Base-by-base conservation (phyloP, 2,329 filamentous ascomycete species). In the Coniochaeta hoffmannii region DNA sequence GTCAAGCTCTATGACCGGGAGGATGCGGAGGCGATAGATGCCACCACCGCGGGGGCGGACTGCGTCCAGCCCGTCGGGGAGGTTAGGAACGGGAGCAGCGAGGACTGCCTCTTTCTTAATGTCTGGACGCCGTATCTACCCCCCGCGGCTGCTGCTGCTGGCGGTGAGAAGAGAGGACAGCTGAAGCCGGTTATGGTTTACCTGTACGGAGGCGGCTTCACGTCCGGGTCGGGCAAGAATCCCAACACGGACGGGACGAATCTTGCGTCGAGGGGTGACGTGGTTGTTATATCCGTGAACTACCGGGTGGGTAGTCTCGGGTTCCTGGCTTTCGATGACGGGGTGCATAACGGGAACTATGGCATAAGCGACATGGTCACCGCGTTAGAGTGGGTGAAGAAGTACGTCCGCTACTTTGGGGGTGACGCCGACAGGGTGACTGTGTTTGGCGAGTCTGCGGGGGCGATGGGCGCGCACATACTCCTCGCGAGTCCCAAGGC, bases 181-280 rank as follows among this genome's bases (percentile, higher is more conserved):
- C 67, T 75, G 1, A 75, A 74, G 56, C 72, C 75, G 1, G 75
- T 77, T 11, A 73, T 77, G 68, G 63, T 78, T 17, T 78, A 73
- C 64, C 69, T 77, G 22, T 71, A 76, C 55, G 75, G 75, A 14
- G 74, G 75, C 10, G 72, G 68, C 1, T 71, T 76, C 51, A 70
- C 65, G 1, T 63, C 60, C 4, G 76, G 74, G 1, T 71, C 68
- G 8, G 71, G 71, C 11, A 72, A 71, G 54, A 74, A 76, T 55
- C 62, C 71, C 4, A 73, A 72, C n/a, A 75, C 72, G 24, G 75
- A 76, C 60, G 72, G 74, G n/a, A 72, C 72, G 3, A 74, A 73
- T 58, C 63, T 77, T 24, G 73, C 72, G 2, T 72, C 75, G 15
- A 64, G 74, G 14, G 75, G 75, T 10, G 75, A 77, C 57, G 71